Conservation (phyloP, 2,329 filamentous ascomycete genomes). For the Aspergillus intermedius region DNA sequence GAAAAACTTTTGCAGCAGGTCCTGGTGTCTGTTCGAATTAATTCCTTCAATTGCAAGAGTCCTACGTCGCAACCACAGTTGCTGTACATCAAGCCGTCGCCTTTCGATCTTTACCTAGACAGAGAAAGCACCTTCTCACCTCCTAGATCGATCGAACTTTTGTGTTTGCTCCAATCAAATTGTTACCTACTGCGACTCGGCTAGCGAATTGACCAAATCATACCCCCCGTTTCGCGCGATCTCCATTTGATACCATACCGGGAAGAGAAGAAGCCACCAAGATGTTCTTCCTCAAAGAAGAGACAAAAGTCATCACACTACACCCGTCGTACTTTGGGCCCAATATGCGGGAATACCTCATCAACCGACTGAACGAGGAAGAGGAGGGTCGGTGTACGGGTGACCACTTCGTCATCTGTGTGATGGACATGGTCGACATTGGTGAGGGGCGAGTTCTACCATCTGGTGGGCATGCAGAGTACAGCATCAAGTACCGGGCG, state of each 20-base stretch:
- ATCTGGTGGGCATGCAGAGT: constrained; percentile 85
- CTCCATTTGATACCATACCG: neutral
- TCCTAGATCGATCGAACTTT: no score
- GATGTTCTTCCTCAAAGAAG: constrained; percentile 98
- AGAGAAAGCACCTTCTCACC: no score
- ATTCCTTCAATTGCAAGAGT: neutral
- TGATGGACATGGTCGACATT: constrained; percentile 94
- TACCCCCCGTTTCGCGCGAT: neutral
- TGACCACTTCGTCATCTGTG: constrained; percentile 94
- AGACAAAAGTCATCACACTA: constrained; percentile 88
- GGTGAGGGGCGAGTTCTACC: constrained; percentile 89
- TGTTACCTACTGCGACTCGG: neutral
- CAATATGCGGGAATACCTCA: constrained; percentile 87
- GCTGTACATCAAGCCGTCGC: neutral
- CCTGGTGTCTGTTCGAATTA: neutral
- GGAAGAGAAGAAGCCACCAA: constrained; percentile 15
- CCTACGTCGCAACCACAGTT: neutral
- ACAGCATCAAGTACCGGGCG: constrained; percentile 88
- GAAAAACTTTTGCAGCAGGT: constrained; percentile 1
- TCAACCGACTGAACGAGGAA: constrained; percentile 80
- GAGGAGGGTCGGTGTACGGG: constrained; percentile 94
- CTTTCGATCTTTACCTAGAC: no score
- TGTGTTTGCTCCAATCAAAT: no score
- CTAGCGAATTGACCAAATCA: neutral
- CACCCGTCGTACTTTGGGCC: constrained; percentile 96